Percentiles rank a stretch among this genome's conserved stretches.
Evolutionary conservation across 2,329 filamentous ascomycete species (phyloP).

Genomic region (Scedosporium apiospermum): DNA sequence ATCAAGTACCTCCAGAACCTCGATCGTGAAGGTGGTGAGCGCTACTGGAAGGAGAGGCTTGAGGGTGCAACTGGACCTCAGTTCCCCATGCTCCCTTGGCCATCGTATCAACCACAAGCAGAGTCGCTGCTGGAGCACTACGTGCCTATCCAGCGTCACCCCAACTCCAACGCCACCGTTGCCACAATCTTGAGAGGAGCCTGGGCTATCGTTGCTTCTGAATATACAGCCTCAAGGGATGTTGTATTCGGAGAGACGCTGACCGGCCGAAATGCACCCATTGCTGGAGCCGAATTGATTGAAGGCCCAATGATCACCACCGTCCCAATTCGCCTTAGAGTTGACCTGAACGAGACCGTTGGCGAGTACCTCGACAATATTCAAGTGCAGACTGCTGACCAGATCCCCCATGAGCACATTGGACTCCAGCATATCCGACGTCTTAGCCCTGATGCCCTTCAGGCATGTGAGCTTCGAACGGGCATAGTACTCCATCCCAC

Average conservation of each 20-base stretch:
- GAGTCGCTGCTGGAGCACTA: constrained; percentile 45
- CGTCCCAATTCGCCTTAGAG: constrained; percentile 41
- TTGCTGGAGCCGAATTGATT: constrained; percentile 41
- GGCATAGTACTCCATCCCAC: constrained; percentile 44
- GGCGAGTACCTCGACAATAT: constrained; percentile 44
- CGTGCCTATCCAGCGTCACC: constrained; percentile 25
- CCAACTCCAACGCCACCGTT: constrained; percentile 33
- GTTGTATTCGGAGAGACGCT: constrained; percentile 51
- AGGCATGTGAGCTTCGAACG: constrained; percentile 47
- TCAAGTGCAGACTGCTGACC: constrained; percentile 43
- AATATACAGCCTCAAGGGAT: constrained; percentile 42
- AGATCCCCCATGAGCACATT: constrained; percentile 56
- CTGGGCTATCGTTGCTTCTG: constrained; percentile 45
- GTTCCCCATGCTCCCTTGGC: constrained; percentile 37
- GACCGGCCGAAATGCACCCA: constrained; percentile 42
- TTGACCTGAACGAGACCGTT: constrained; percentile 32
- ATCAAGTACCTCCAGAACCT: constrained; percentile 34
- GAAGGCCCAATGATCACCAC: constrained; percentile 54
- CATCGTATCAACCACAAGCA: constrained; percentile 38
- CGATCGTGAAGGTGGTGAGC: constrained; percentile 28
- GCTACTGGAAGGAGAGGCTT: constrained; percentile 37
- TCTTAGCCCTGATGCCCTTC: constrained; percentile 41
- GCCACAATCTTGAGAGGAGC: constrained; percentile 49
- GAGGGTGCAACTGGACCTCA: constrained; percentile 33
- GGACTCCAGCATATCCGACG: constrained; percentile 50